These are phyloP conservation scores for Neopestalotiopsis rosae DNA, from an alignment of 2,329 filamentous ascomycete genomes.

Conservation along the genomic window DNA sequence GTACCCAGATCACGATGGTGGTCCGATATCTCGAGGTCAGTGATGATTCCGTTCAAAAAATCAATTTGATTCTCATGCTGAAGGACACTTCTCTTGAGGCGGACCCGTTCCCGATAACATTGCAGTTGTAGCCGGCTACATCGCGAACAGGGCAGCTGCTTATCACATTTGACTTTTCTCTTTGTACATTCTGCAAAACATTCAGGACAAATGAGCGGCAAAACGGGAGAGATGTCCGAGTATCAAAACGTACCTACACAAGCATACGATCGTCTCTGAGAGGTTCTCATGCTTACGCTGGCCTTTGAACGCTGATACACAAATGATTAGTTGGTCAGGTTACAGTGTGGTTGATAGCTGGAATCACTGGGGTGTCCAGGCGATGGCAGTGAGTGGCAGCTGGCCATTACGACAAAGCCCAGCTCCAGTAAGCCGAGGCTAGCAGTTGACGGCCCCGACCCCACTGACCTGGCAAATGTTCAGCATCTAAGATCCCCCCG, in stretches of 20 bases:
- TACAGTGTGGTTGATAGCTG: too few species aligned
- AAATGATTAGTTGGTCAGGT: background rate
- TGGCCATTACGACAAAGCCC: too few species aligned
- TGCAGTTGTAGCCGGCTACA: background rate
- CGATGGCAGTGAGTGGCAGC: too few species aligned
- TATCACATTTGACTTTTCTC: constrained; percentile 16
- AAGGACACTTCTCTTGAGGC: background rate
- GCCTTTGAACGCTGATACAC: background rate
- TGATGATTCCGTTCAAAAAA: background rate
- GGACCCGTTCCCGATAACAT: constrained; percentile 7
- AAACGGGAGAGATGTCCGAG: background rate
- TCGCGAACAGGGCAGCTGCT: constrained; percentile 7
- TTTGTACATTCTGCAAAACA: constrained; percentile 1
- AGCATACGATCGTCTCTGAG: background rate
- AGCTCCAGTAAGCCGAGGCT: too few species aligned
- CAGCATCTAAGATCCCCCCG: too few species aligned
- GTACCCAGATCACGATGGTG: background rate
- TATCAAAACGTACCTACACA: background rate
- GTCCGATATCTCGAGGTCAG: background rate
- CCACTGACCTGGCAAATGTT: too few species aligned
- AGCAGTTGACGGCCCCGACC: too few species aligned
- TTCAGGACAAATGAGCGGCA: background rate
- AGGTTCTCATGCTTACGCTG: background rate
- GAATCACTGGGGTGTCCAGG: too few species aligned
- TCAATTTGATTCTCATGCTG: constrained; percentile 9